phyloP scores from a whole-genome alignment of 2,329 filamentous ascomycete species.

The Aspergillus proliferans region DNA sequence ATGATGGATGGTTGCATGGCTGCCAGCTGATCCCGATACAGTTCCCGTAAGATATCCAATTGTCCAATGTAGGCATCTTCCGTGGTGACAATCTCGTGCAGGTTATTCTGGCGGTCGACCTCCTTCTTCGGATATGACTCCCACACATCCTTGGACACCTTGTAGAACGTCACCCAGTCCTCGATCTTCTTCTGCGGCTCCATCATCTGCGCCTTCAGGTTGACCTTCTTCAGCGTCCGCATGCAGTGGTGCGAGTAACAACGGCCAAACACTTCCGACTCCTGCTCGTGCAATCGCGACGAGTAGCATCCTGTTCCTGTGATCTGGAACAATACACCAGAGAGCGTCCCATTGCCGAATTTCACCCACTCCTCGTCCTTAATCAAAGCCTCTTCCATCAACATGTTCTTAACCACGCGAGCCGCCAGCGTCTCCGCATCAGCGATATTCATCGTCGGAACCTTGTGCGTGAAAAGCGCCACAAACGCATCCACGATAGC shows the following conservation, averaged over 20 bases:
- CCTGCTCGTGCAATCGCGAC: constrained; percentile 66
- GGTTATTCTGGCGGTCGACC: constrained; percentile 82
- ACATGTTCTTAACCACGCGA: constrained; percentile 73
- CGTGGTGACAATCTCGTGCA: constrained; percentile 91
- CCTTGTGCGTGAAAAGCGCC: constrained; percentile 84
- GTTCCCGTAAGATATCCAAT: constrained; percentile 72
- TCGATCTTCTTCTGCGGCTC: constrained; percentile 63
- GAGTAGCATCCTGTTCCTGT: constrained; percentile 90
- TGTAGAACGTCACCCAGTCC: constrained; percentile 88
- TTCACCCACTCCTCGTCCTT: constrained; percentile 98
- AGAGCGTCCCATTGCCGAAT: constrained; percentile 72
- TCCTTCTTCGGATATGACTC: constrained; percentile 75
- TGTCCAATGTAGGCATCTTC: constrained; percentile 89
- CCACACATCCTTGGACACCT: constrained; percentile 68
- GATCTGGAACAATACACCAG: constrained; percentile 87
- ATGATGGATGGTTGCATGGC: constrained; percentile 73
- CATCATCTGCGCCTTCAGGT: constrained; percentile 66
- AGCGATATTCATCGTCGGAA: constrained; percentile 96
- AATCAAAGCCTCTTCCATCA: constrained; percentile 67
- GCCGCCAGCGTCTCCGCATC: constrained; percentile 84
- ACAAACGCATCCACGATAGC: constrained; percentile 82
- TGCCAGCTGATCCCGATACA: constrained; percentile 78
- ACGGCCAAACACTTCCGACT: constrained; percentile 56
- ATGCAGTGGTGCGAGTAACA: constrained; percentile 96
- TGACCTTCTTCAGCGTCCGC: constrained; percentile 88